Evolutionary conservation across 805 yeast species (phyloP).

Genomic region (Jamesozyma hellenica): DNA sequence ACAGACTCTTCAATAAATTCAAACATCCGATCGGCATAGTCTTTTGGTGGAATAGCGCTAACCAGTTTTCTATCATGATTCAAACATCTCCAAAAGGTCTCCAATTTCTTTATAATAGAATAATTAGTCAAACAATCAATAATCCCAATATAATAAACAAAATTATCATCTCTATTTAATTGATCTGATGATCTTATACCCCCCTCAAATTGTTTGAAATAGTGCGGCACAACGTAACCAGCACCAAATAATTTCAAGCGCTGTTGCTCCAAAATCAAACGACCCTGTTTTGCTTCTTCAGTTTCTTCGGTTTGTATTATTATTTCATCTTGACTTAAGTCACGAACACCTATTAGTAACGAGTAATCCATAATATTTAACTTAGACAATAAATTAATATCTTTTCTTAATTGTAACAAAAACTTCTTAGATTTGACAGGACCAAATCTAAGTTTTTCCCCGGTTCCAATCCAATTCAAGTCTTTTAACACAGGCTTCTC

Average conservation of each 20-base stretch:
- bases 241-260: background rate
- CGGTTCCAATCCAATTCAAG: conserved; percentile 70
- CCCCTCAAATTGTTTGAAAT: conserved; percentile 72
- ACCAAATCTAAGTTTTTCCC: conserved; percentile 62
- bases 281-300: background rate
- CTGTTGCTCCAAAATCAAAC: background rate
- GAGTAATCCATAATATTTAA: conserved; percentile 95
- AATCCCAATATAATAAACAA: conserved; percentile 82
- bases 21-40: conserved; percentile 81
- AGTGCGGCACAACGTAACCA: conserved; percentile 19
- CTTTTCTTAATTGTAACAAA: conserved; percentile 60
- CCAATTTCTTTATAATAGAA: conserved; percentile 61
- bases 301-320: background rate
- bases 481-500: conserved; percentile 60
- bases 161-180: conserved; percentile 41
- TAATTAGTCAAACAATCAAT: conserved; percentile 88
- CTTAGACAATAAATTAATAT: conserved; percentile 59
- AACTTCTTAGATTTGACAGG: conserved; percentile 54
- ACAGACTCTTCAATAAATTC: conserved; percentile 47
- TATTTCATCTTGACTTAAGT: conserved; percentile 33
- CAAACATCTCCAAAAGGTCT: conserved; percentile 73
- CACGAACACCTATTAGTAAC: conserved; percentile 78
- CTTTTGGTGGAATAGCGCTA: conserved; percentile 83
- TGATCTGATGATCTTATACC: conserved; percentile 66
- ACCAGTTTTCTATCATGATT: conserved; percentile 59